Evolutionary conservation across 192 early-diverging fungal genomes (phyloP).

Genomic region (Dispira simplex): DNA sequence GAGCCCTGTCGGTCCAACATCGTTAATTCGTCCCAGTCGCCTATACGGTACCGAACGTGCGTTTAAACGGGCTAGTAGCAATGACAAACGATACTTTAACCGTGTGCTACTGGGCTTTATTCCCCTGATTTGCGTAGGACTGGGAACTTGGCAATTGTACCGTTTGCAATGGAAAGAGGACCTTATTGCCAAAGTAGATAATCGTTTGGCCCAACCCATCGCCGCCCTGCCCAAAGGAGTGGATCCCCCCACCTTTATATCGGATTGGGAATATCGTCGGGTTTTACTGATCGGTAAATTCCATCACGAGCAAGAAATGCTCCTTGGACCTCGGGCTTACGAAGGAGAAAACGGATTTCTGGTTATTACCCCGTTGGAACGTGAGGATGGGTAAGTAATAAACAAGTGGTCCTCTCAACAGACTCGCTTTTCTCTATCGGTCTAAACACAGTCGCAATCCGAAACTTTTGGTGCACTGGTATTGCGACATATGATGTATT

Average conservation of each 20-base stretch:
- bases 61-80: background rate
- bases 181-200: slow-evolving; percentile 35
- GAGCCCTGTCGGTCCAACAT: too few species aligned
- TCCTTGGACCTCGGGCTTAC: slow-evolving; percentile 61
- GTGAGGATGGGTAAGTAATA: slow-evolving; percentile 36
- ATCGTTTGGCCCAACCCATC: background rate
- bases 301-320: slow-evolving; percentile 59
- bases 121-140: slow-evolving; percentile 28
- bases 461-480: background rate
- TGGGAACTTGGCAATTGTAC: slow-evolving; percentile 80
- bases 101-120: background rate
- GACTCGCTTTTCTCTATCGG: background rate
- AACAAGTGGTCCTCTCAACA: background rate
- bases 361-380: slow-evolving; percentile 58
- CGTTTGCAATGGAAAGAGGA: slow-evolving; percentile 77
- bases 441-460: background rate
- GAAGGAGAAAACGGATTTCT: slow-evolving; percentile 58
- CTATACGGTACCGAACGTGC: background rate
- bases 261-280: slow-evolving; percentile 60
- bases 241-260: slow-evolving; percentile 5
- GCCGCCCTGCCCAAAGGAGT: slow-evolving; percentile 3
- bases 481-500: background rate
- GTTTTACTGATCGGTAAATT: slow-evolving; percentile 54
- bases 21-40: background rate
- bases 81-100: background rate